Base-by-base conservation (phyloP, 2,329 filamentous ascomycete species). In the Rasamsonia emersonii region DNA sequence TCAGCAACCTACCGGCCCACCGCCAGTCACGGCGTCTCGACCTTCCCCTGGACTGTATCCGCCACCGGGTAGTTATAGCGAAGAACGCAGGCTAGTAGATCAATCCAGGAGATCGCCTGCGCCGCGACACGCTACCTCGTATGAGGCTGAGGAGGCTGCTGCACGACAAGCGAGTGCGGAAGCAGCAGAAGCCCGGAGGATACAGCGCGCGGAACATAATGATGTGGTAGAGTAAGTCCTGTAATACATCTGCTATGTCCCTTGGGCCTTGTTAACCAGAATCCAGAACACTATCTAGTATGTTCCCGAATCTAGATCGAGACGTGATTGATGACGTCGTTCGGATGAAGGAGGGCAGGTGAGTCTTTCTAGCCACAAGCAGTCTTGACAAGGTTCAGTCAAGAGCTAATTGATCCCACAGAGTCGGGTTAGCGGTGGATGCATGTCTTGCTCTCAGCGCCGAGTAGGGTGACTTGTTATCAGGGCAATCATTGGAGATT, bases 321-420 rank as follows among this genome's bases (percentile, higher is more conserved):
- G 93, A 98, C 29, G 74, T 98, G 21, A 96, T 98, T 53, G 88
- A 88, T 49, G 91, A 98, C 62, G 91, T 98, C 24, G 91, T 98
- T 16, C 79, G 89, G 56, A 77, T 93, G 65, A 95, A 98, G 62
- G 81, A 95, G 60, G 93, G 91, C 54, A 77, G 85, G 86, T 89
- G 59, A 65, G 82, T 73, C 31, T 28, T 33, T 20, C 14, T 29
- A 20, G 18, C 33, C 25, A 10, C 33, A 34, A 16, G 19, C 32
- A 21, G 33, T 39, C 13, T 25, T 9, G 2, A 13, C 13, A 2
- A 18, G n/a, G 11, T 9, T 14, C 4, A 24, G 15, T 3, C 25
- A 13, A 30, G 33, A 42, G 27, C 49, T 30, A 48, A 24, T 11
- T 21, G 30, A 19, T 38, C 27, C 39, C 30, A 31, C 46, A 86